Conservation (phyloP, 1,284 basidiomycete genomes). For the Rhodotorula sp. region DNA sequence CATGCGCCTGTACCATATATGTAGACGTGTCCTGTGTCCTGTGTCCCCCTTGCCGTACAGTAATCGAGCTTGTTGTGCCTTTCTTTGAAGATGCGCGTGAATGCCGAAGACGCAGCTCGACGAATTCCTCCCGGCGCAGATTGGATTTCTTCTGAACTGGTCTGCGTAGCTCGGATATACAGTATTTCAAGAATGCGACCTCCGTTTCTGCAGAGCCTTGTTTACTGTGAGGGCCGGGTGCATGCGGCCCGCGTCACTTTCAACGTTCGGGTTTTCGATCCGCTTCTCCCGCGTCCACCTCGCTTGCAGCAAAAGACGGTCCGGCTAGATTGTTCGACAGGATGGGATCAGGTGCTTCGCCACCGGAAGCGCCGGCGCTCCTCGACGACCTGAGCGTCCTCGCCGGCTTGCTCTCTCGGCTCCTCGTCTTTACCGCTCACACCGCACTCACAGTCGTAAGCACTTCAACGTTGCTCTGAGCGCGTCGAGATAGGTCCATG, state of each 20-base stretch:
- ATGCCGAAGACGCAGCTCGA: neutral
- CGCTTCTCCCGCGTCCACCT: no score
- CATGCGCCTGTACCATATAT: neutral
- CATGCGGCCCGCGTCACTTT: neutral
- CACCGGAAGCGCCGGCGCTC: slow-evolving; percentile 3
- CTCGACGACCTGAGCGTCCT: slow-evolving; percentile 6
- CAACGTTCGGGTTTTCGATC: neutral
- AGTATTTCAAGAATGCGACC: no score
- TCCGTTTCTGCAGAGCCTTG: no score
- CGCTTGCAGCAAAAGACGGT: no score
- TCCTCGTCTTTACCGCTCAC: neutral
- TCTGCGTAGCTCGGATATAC: no score
- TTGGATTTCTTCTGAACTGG: no score
- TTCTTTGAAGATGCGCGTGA: neutral
- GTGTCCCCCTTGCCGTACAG: neutral
- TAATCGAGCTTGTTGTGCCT: neutral
- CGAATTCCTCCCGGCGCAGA: neutral
- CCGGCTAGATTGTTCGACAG: neutral
- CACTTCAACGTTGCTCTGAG: no score
- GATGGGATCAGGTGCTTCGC: neutral
- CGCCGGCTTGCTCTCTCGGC: neutral
- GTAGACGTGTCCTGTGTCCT: neutral
- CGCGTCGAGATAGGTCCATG: no score
- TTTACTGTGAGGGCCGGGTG: no score
- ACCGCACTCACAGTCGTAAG: neutral